Evolutionary conservation across 768 basidiomycete species (phyloP).

Genomic region (Hypholoma fasciculare): DNA sequence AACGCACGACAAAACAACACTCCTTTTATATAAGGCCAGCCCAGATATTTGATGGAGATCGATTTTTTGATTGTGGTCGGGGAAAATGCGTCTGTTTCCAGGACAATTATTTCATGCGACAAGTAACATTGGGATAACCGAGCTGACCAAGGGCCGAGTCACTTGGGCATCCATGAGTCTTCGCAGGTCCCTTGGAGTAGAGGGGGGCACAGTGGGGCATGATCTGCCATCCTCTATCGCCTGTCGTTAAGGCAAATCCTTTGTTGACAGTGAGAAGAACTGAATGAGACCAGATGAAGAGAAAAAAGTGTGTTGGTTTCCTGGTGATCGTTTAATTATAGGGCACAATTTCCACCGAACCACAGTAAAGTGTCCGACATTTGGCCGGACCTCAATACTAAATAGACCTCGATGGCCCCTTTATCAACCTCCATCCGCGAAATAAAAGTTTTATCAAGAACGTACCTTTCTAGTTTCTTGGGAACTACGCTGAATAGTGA

Average conservation of each 20-base stretch:
- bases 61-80: slow-evolving; percentile 4
- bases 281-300: background rate
- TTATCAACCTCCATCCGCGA: no score
- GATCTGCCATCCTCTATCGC: background rate
- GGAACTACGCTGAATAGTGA: no score
- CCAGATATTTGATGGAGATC: slow-evolving; percentile 1
- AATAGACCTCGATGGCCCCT: no score
- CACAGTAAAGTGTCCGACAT: background rate
- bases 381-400: background rate
- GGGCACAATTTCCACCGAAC: background rate
- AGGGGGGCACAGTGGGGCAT: background rate
- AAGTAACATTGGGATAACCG: background rate
- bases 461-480: no score
- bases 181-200: background rate
- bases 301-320: background rate
- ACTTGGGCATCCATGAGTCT: background rate
- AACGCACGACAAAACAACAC: slow-evolving; percentile 6
- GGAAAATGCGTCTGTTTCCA: slow-evolving; percentile 14
- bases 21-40: slow-evolving; percentile 12
- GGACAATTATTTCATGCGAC: slow-evolving; percentile 15
- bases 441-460: no score
- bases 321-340: background rate
- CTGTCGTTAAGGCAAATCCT: background rate
- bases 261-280: background rate
- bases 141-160: background rate